These are phyloP conservation scores for Candida coquimbonensis DNA, from an alignment of 805 yeast species.

Conservation along the genomic window DNA sequence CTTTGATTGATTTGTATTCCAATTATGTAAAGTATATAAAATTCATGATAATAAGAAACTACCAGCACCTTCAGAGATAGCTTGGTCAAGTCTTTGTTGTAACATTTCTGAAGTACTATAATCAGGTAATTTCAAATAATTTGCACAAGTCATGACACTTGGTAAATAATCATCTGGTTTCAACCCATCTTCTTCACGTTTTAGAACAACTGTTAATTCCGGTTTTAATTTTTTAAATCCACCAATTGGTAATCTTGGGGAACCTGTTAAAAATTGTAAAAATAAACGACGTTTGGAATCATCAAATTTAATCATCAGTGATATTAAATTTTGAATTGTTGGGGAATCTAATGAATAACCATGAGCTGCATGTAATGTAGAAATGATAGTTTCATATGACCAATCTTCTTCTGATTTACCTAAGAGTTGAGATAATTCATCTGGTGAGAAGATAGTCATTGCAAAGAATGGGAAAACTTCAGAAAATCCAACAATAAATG, in stretches of 20 bases:
- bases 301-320: slow-evolving; percentile 50
- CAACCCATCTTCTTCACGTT: slow-evolving; percentile 65
- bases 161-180: slow-evolving; percentile 79
- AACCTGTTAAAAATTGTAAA: slow-evolving; percentile 84
- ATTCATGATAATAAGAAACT: slow-evolving; percentile 64
- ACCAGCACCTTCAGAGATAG: slow-evolving; percentile 83
- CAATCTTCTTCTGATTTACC: slow-evolving; percentile 87
- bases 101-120: slow-evolving; percentile 61
- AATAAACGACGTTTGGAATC: slow-evolving; percentile 58
- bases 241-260: slow-evolving; percentile 90
- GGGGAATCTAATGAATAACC: slow-evolving; percentile 73
- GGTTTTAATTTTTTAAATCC: slow-evolving; percentile 84
- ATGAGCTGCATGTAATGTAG: slow-evolving; percentile 76
- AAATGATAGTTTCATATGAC: slow-evolving; percentile 54
- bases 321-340: slow-evolving; percentile 54
- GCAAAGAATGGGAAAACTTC: slow-evolving; percentile 75
- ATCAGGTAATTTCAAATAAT: slow-evolving; percentile 83
- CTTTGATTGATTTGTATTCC: no score
- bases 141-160: slow-evolving; percentile 98
- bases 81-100: slow-evolving; percentile 52
- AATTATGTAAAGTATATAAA: no score
- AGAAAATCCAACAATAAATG: slow-evolving; percentile 77
- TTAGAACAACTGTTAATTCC: slow-evolving; percentile 78
- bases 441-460: slow-evolving; percentile 61
- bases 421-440: slow-evolving; percentile 63